A percentile compares a stretch with the other conserved stretches of the same genome.
These are phyloP conservation scores for Helotiales sp. DNA, from an alignment of 2,329 filamentous ascomycete genomes.

Conservation along the genomic window DNA sequence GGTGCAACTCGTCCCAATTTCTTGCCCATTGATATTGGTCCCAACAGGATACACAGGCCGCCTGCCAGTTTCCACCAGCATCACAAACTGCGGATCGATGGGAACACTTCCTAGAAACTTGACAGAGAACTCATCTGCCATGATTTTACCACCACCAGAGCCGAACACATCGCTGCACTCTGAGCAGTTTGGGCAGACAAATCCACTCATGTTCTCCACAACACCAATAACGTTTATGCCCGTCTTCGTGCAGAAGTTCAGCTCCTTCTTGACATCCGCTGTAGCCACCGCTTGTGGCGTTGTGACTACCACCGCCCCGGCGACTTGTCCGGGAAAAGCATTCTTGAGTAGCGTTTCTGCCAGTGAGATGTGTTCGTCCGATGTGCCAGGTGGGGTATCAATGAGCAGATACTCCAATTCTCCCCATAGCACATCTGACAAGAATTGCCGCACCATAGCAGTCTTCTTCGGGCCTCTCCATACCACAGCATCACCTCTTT, in stretches of 20 bases:
- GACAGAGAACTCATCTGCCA: constrained; percentile 84
- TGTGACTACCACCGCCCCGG: constrained; percentile 90
- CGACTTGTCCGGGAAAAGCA: constrained; percentile 65
- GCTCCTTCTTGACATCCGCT: constrained; percentile 84
- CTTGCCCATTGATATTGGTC: constrained; percentile 59
- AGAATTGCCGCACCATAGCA: constrained; percentile 96
- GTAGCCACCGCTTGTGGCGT: constrained; percentile 94
- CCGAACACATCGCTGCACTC: constrained; percentile 95
- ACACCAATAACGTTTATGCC: constrained; percentile 88
- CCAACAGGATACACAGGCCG: constrained; percentile 69
- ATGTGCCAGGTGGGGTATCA: constrained; percentile 94
- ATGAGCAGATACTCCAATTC: constrained; percentile 89
- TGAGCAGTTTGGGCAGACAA: constrained; percentile 75
- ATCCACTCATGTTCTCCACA: constrained; percentile 95
- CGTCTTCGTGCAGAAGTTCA: constrained; percentile 81
- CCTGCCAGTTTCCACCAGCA: constrained; percentile 74
- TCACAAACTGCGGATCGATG: constrained; percentile 89
- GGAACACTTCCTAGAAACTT: constrained; percentile 84
- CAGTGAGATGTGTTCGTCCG: constrained; percentile 94
- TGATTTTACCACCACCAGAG: constrained; percentile 83
- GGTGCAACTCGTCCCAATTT: constrained; percentile 41
- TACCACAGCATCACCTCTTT: constrained; percentile 86
- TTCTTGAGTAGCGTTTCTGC: constrained; percentile 77
- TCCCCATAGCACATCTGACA: constrained; percentile 87
- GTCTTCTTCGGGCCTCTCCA: constrained; percentile 99